Evolutionary conservation across 2,329 filamentous ascomycete species (phyloP).

Genomic region (Chalaropsis ovoidea): DNA sequence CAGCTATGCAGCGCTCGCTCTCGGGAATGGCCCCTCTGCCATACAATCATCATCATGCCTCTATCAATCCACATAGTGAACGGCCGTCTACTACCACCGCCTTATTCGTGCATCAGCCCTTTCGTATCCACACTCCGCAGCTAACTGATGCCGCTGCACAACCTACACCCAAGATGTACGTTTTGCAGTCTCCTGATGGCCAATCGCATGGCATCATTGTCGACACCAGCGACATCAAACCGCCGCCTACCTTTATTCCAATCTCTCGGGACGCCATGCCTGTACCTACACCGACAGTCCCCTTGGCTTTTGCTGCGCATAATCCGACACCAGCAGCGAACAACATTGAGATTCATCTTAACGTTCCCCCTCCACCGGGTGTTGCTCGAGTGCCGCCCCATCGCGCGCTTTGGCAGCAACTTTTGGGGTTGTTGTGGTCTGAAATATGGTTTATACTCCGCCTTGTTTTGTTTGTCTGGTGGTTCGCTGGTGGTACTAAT

Average conservation of each 20-base stretch:
- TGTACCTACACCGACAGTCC: conserved; percentile 10
- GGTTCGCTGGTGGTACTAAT: conserved; percentile 49
- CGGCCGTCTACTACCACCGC: not conserved
- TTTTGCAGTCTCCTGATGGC: conserved; percentile 21
- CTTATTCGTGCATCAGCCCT: conserved; percentile 15
- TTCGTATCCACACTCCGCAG: conserved; percentile 22
- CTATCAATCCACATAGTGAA: not conserved
- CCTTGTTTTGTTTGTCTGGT: conserved; percentile 52
- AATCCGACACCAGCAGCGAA: not conserved
- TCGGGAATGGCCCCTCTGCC: conserved; percentile 11
- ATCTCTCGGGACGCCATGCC: not conserved
- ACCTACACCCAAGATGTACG: conserved; percentile 14
- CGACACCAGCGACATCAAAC: conserved; percentile 16
- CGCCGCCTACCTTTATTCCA: conserved; percentile 3
- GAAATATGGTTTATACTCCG: conserved; percentile 53
- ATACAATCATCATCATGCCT: not conserved
- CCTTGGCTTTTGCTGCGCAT: not conserved
- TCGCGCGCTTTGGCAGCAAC: conserved; percentile 29
- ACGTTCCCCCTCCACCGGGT: not conserved
- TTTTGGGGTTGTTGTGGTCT: conserved; percentile 43
- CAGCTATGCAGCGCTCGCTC: conserved; percentile 21
- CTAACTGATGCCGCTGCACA: not conserved
- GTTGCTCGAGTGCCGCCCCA: conserved; percentile 10
- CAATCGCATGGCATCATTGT: conserved; percentile 19
- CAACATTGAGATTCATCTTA: conserved; percentile 7